Conservation (phyloP, 1,284 basidiomycete genomes). For the Mycosarcoma mackinlayi region DNA sequence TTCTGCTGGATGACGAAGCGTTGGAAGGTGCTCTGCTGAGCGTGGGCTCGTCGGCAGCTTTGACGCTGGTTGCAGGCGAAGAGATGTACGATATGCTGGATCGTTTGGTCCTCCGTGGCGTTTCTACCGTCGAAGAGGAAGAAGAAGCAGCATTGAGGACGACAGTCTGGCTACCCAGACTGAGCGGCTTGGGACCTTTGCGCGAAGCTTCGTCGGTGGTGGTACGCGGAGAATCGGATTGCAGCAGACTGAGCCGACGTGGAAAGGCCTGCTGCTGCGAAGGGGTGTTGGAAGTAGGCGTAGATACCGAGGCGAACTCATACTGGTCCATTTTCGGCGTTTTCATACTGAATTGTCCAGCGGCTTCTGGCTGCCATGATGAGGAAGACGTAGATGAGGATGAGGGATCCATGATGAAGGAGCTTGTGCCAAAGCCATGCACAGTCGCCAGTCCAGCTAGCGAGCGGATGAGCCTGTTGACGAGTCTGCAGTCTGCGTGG, state of each 20-base stretch:
- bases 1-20: constrained; percentile 11
- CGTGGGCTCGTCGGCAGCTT: neutral
- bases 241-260: constrained; percentile 25
- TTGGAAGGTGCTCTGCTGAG: constrained; percentile 14
- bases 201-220: constrained; percentile 9
- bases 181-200: constrained; percentile 27
- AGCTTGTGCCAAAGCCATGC: too few relatives aligned
- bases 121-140: constrained; percentile 5
- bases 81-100: constrained; percentile 45
- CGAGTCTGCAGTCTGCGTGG: too few relatives aligned
- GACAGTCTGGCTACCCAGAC: constrained; percentile 17
- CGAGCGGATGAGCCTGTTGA: too few relatives aligned
- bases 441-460: constrained; percentile 31
- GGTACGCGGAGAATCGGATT: constrained; percentile 23
- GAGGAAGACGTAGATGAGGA: neutral
- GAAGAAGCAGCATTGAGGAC: neutral
- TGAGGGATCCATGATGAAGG: constrained; percentile 6
- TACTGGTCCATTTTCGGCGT: constrained; percentile 29
- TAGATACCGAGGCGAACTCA: constrained; percentile 15
- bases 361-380: constrained; percentile 9
- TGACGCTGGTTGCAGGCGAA: constrained; percentile 29
- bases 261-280: constrained; percentile 22
- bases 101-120: constrained; percentile 30
- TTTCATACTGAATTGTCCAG: constrained; percentile 16
- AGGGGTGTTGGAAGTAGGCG: constrained; percentile 13